Evolutionary conservation across 495 filamentous ascomycete genomes (phyloP), one percentile per base, ranked within the genome.

Genomic region (Tuber umbilicatum): DNA sequence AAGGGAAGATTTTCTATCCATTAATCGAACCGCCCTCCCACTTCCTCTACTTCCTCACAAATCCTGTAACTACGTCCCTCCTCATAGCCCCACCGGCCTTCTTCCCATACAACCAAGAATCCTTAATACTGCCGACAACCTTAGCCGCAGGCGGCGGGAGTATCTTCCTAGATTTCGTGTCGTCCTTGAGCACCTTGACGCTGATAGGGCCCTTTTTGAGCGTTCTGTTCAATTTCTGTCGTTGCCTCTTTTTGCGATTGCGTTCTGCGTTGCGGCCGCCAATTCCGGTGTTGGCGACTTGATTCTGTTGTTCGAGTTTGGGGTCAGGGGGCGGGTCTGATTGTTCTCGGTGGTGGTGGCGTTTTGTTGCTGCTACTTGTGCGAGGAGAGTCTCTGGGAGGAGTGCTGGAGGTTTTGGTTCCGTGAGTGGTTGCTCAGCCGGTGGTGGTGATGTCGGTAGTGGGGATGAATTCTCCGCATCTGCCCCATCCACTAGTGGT

Each of bases 141-240:
- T 79, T 81, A n/a, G 69, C 72, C 38, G 71, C 68, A 5, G 80
- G 80, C 43, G 80, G 80, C 6, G 79, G 74, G 71, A 82, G 72
- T 38, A 68, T 75, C 37, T 79, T 82, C 37, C 77, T 43, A 39
- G 74, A 71, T 27, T 71, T 81, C 16, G 40, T 38, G 14, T 82
- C 80, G 23, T 82, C 77, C 23, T 72, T 77, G 37, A 82, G 43
- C 5, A 82, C 74, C 43, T 74, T 79, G n/a, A 82, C 80, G 39
- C 55, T 79, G 23, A 82, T 76, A 19, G 78, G 80, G 10, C 80
- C 80, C 69, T 81, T 82, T 72, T 81, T 82, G n/a, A 76, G 69
- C 14, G 71, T 45, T 38, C 69, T 74, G 35, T 71, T 79, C 47
- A 69, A 69, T 55, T 81, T 78, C 68, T 73, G 73, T 67, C 73